Evolutionary conservation across 2,329 filamentous ascomycete species (phyloP).

Genomic region (Acrocalymma vagum): DNA sequence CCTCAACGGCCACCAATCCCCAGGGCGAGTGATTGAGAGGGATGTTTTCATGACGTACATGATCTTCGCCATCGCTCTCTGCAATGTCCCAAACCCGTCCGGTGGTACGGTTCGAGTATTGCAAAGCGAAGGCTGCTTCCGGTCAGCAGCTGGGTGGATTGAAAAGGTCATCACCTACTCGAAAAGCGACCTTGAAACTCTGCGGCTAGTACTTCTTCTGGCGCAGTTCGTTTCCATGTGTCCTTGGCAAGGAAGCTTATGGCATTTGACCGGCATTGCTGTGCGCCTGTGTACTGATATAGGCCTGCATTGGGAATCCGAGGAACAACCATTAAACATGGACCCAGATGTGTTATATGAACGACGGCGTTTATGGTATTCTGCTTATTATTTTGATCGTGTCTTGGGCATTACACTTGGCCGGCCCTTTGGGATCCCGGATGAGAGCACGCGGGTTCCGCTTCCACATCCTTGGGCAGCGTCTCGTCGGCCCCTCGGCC

Average conservation of each 20-base stretch:
- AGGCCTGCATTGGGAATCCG: conserved; percentile 44
- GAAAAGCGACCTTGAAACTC: conserved; percentile 42
- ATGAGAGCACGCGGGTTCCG: conserved; percentile 29
- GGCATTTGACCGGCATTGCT: conserved; percentile 45
- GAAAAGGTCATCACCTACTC: conserved; percentile 41
- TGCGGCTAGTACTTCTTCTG: conserved; percentile 40
- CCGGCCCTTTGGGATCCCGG: conserved; percentile 38
- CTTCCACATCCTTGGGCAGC: conserved; percentile 29
- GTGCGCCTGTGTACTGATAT: conserved; percentile 43
- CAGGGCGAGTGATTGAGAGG: conserved; percentile 18
- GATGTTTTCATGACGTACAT: conserved; percentile 45
- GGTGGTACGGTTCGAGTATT: conserved; percentile 28
- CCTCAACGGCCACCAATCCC: conserved; percentile 11
- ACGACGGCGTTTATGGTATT: conserved; percentile 33
- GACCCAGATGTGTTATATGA: conserved; percentile 29
- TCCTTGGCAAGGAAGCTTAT: conserved; percentile 42
- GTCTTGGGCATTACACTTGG: conserved; percentile 37
- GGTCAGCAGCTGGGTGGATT: conserved; percentile 38
- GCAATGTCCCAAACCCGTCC: conserved; percentile 30
- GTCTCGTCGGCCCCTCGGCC: too few relatives aligned
- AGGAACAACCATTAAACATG: conserved; percentile 24
- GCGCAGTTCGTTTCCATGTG: conserved; percentile 42
- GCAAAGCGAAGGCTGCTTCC: conserved; percentile 48
- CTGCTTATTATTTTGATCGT: conserved; percentile 37
- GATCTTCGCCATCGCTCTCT: conserved; percentile 44